A percentile compares a stretch with the other conserved stretches of the same genome.
phyloP scores from a whole-genome alignment of 75 land plant genomes.

The Picea glauca region DNA sequence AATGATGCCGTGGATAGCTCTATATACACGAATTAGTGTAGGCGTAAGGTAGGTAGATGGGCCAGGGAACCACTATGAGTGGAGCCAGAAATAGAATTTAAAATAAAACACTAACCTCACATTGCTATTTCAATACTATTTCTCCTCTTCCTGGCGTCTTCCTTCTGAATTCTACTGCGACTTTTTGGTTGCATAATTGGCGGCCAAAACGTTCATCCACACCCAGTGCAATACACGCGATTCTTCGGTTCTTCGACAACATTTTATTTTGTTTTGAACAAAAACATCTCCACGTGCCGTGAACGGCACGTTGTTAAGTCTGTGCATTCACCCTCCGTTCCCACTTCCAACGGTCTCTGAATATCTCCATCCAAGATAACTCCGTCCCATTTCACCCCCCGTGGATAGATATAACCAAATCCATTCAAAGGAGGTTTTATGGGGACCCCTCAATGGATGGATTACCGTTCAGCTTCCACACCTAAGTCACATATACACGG shows the following conservation, averaged over 20 bases:
- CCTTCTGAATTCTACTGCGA: background rate
- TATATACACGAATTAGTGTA: too few species aligned
- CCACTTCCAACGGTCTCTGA: too few species aligned
- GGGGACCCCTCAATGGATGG: background rate
- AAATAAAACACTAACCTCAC: too few species aligned
- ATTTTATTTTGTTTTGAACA: background rate
- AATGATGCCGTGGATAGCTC: background rate
- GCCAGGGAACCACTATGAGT: too few species aligned
- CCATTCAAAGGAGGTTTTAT: background rate
- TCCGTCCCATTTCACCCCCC: too few species aligned
- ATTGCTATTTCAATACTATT: too few species aligned
- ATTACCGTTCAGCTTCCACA: conserved; percentile 1
- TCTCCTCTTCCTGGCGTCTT: too few species aligned
- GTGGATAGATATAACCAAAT: background rate
- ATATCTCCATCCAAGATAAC: background rate
- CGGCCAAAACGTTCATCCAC: background rate
- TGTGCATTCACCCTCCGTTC: conserved; percentile 4
- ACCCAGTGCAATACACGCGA: background rate
- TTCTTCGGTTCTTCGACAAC: background rate
- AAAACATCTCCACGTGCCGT: background rate
- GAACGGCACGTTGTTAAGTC: background rate
- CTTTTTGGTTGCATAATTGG: background rate
- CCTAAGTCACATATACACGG: conserved; percentile 10
- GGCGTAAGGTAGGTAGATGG: too few species aligned
- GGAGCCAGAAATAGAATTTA: too few species aligned